phyloP scores from a whole-genome alignment of 495 filamentous ascomycete genomes.

The Neurospora sp. region DNA sequence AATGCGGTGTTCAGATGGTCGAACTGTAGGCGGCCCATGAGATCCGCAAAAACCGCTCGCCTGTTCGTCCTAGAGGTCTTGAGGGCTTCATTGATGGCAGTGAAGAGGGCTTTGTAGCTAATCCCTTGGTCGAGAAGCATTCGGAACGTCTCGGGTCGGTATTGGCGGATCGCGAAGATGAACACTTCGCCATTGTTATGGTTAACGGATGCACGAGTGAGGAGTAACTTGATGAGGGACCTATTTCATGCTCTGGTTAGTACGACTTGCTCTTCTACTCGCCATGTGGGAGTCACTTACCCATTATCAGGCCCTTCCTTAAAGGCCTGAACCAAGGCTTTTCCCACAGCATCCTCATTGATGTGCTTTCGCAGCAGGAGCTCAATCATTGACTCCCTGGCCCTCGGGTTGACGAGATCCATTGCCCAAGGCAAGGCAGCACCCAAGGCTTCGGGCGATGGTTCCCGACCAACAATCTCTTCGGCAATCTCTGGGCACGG shows the following conservation, averaged over 20 bases:
- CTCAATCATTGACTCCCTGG: not conserved
- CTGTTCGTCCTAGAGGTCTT: constrained; percentile 3
- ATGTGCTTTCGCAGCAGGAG: constrained; percentile 14
- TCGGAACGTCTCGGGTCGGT: constrained; percentile 13
- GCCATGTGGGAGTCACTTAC: constrained; percentile 5
- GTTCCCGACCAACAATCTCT: constrained; percentile 22
- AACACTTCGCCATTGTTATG: constrained; percentile 25
- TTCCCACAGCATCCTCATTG: constrained; percentile 20
- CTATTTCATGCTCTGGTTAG: not conserved
- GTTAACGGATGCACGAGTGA: constrained; percentile 17
- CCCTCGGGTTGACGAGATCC: constrained; percentile 8
- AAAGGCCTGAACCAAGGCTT: constrained; percentile 24
- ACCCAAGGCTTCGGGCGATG: constrained; percentile 18
- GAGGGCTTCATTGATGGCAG: constrained; percentile 16
- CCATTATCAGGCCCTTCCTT: constrained; percentile 15
- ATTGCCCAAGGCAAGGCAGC: constrained; percentile 17
- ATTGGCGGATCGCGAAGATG: constrained; percentile 17
- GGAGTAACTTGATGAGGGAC: constrained; percentile 10
- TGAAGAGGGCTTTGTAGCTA: constrained; percentile 17
- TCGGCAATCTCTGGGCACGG: constrained; percentile 20
- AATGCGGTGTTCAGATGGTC: constrained; percentile 22
- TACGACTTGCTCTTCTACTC: not conserved
- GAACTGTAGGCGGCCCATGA: constrained; percentile 10
- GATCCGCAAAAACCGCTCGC: constrained; percentile 6
- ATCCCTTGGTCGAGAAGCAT: constrained; percentile 19